Evolutionary conservation across 129 eudicot genomes (phyloP), one percentile per base, ranked within the genome.

Genomic region (Escallonia herrerae): DNA sequence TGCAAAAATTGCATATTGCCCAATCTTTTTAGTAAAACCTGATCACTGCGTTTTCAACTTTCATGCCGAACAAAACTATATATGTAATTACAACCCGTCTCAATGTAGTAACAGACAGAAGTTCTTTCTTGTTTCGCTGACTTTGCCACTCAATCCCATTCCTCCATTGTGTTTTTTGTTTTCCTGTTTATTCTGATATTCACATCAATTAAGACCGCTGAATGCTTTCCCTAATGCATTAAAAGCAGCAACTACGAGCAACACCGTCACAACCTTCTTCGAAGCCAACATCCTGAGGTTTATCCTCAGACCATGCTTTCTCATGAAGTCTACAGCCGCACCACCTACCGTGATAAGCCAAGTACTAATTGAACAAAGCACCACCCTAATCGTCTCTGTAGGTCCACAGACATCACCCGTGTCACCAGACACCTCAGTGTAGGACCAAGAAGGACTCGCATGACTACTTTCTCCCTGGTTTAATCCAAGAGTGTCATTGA

Each of bases 211-310:
- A 14, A 45, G 64, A 55, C 22, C 72, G 6, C 65, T 68, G 68
- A 81, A 55, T 55, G 79, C 83, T 74, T 74, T 91, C 78, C 66
- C 85, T 77, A 85, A 67, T 49, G 54, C 45, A 70, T 60, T 70
- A 61, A 88, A 72, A 7, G 74, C 79, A 54, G 72, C 43, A 53
- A 80, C 52, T 15, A 80, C 5, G 39, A 91, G 69, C 56, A 91
- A 59, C 63, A 85, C 44, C 15, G 72, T 68, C 63, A 77, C 76
- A 9, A 91, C 72, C 72, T 84, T 91, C 81, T 87, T 91, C 7
- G 95, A 85, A 60, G 98, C 98, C 9, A 91, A 67, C 65, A 83
- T 52, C 80, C 98, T 77, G 62, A 91, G 78, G 71, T 91, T 91
- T 60, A 91, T 91, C 74, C 85, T 81, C 77, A 85, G 5, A 40